Percentiles rank a stretch among this genome's conserved stretches.
phyloP scores from a whole-genome alignment of 768 basidiomycete genomes.

The Mycena venus region DNA sequence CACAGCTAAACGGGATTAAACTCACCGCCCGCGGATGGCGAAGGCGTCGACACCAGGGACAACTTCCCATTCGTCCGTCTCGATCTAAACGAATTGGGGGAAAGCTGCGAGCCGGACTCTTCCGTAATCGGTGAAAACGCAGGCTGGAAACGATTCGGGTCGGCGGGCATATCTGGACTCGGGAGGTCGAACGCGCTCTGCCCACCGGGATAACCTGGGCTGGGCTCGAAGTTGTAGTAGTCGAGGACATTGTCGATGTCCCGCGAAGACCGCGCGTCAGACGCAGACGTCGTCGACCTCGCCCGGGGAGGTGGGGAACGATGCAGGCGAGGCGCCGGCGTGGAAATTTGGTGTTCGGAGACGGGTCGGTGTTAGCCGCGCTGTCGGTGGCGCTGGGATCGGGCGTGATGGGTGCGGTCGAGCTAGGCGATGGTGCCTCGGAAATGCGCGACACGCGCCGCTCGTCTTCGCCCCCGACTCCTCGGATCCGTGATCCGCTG shows the following conservation, averaged over 20 bases:
- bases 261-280: conserved; percentile 43
- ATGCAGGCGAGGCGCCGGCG: conserved; percentile 31
- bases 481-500: background rate
- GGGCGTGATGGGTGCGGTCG: conserved; percentile 2
- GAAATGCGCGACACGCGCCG: conserved; percentile 53
- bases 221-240: conserved; percentile 54
- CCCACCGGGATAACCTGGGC: conserved; percentile 18
- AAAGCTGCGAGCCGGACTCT: conserved; percentile 58
- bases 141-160: conserved; percentile 47
- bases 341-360: conserved; percentile 22
- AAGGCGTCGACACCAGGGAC: conserved; percentile 38
- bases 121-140: conserved; percentile 65
- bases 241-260: conserved; percentile 59
- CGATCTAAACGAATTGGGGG: conserved; percentile 40
- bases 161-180: conserved; percentile 31
- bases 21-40: conserved; percentile 26
- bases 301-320: conserved; percentile 37
- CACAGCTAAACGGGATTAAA: background rate
- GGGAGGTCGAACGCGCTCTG: conserved; percentile 28
- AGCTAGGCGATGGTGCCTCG: conserved; percentile 49
- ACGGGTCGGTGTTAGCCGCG: conserved; percentile 18
- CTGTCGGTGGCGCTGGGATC: conserved; percentile 20
- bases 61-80: conserved; percentile 39
- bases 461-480: conserved; percentile 25
- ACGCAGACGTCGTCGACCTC: conserved; percentile 32